Evolutionary conservation across 306 rosid species (phyloP), one percentile per base, ranked within the genome.

Genomic region (Pueraria montana): DNA sequence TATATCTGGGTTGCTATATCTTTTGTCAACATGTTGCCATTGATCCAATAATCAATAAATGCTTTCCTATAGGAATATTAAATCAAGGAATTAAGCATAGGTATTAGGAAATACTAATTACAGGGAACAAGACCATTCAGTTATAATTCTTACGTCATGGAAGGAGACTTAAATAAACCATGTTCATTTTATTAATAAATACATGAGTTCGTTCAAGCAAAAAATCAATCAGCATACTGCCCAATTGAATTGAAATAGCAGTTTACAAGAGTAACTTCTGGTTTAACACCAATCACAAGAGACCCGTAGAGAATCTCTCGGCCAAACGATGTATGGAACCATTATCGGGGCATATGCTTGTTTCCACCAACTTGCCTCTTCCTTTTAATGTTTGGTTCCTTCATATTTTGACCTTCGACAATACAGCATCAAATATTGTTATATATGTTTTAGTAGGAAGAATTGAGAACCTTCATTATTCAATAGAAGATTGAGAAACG

Each of bases 21-120:
- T 93, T 87, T 85, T 0, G 95, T 94, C 93, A 94, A 76, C 97
- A 92, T 80, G 85, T 96, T 94, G 46, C 93, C 96, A 58, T 84
- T 89, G 86, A 96, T 79, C 99, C 99, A 96, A 86, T 91, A 94
- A 86, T 94, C 91, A 81, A 92, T 62, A 84, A 96, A 96, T 52
- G 90, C 86, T 64, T 92, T 90, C 92, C 99, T 96, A 43, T 26
- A 85, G 81, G 65, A 38, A 80, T 71, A 76, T 79, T 38, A 73
- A 43, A 76, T 24, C 69, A 56, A 76, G 67, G 74, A 80, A 45
- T 68, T 79, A 43, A 59, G 74, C 61, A 76, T 21, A 40, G 34
- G 17, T 30, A 68, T 72, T 55, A 43, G n/a, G 45, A 49, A 78
- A 61, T 61, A 52, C 76, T 74, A 75, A 56, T 74, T 38, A 67